Base-by-base conservation (phyloP, 495 filamentous ascomycete genomes). In the Patellaria atrata region DNA sequence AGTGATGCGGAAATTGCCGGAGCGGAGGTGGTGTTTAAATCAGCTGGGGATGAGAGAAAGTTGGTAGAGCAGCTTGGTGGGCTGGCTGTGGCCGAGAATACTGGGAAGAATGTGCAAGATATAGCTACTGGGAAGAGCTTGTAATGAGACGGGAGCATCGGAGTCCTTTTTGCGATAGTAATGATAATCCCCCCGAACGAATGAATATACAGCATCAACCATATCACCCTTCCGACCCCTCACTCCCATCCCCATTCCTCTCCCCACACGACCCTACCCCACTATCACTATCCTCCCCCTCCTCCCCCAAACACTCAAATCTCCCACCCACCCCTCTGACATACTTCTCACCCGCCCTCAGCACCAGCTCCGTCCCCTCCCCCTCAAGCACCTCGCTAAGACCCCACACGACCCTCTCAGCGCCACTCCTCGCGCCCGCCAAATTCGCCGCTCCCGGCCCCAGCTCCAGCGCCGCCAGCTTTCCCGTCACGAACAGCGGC, bases 391-490 rank as follows among this genome's bases (percentile, higher is more conserved):
- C 13, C 14, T 46, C 32, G 19, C 25, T 27, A 14, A 46, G 22
- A 20, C 35, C 38, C 71, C 69, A 75, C 5, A 68, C 61, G 27
- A 78, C 64, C 33, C 72, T 56, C 55, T 78, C 73, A 2, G 73
- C 72, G 3, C 72, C 72, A 25, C 68, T 47, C 34, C 71, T 64
- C n/a, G 71, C 70, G 4, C 73, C 73, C 34, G 73, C 73, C 3
- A 78, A 56, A 52, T 77, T 77, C 11, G 63, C 64, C 1, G 71
- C 72, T 9, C 62, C 68, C 20, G 72, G 75, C 2, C 75, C 73
- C 4, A 77, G 53, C 19, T 70, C 58, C 25, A 78, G 44, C 4
- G 58, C 64, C 0, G 67, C 73, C 37, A 77, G 54, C 37, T 68
- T 57, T 11, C 73, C 75, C 0, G 71, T 69, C 35, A 75, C 47